These are phyloP conservation scores for Mycena rosella DNA, from an alignment of 768 basidiomycete genomes.

Conservation along the genomic window DNA sequence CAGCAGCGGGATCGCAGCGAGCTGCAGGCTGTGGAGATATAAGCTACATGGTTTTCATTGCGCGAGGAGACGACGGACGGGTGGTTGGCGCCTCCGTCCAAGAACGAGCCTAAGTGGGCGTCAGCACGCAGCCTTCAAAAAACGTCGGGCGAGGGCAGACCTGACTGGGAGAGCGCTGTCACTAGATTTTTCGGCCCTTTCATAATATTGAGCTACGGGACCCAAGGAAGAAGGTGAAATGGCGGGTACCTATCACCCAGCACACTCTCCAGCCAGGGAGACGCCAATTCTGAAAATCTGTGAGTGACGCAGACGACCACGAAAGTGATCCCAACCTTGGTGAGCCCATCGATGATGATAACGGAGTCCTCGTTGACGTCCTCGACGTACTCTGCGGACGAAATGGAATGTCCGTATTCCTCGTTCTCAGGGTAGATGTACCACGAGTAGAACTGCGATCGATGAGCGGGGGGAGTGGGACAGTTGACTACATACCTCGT, in stretches of 20 bases:
- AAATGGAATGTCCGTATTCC: constrained; percentile 83
- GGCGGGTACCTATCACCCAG: no score
- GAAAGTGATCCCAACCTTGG: constrained; percentile 68
- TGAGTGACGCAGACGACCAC: not conserved
- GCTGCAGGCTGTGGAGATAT: constrained; percentile 70
- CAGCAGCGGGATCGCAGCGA: constrained; percentile 88
- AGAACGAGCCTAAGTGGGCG: constrained; percentile 73
- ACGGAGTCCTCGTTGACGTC: constrained; percentile 91
- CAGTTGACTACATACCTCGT: constrained; percentile 65
- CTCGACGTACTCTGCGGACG: constrained; percentile 86
- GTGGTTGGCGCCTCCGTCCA: constrained; percentile 96
- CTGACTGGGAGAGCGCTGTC: constrained; percentile 92
- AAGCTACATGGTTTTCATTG: not conserved
- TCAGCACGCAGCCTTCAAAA: constrained; percentile 13
- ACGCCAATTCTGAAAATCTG: constrained; percentile 83
- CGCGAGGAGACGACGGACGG: constrained; percentile 66
- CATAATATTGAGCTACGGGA: constrained; percentile 42
- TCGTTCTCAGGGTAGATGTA: constrained; percentile 90
- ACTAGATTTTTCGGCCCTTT: constrained; percentile 91
- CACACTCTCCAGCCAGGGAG: constrained; percentile 96
- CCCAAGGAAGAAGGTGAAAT: no score
- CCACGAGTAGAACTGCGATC: constrained; percentile 89
- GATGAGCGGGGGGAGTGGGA: constrained; percentile 15
- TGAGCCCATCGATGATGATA: constrained; percentile 91
- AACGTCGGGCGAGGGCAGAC: constrained; percentile 45